Base-by-base conservation (phyloP, 306 rosid species). In the Dicorynia guianensis region DNA sequence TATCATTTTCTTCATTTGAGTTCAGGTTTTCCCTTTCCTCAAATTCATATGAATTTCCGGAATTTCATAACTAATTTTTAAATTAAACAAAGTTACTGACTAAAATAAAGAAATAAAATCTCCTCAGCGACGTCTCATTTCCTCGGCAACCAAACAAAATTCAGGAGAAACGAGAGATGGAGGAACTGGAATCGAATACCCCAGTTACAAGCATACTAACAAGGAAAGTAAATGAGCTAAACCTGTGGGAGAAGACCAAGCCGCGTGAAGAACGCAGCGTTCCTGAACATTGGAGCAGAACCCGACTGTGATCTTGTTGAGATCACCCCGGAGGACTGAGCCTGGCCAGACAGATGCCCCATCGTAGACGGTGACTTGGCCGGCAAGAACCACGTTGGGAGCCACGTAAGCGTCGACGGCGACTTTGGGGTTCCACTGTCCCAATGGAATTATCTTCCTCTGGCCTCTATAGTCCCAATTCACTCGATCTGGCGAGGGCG, bases 351-450 rank as follows among this genome's bases (percentile, higher is more conserved):
- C 96, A 40, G 99, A 93, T 75, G 99, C 93, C 3, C 94, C 98
- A 50, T 96, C 99, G 77, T 80, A 81, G 12, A 96, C 89, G 39
- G 90, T 91, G 73, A 96, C 99, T 86, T 96, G 99, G 35, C 99
- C 98, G 12, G 97, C 97, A 53, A 96, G 93, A 52, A 96, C 97
- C n/a, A 96, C 99, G 63, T 96, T 96, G 4, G 99, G 99, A 0
- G 99, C 97, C 76, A 96, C 99, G 86, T 90, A 96, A 79, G 99
- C 99, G 56, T 92, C 99, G 65, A 96, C 98, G 36, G 99, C 98
- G 4, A 96, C 59, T 74, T 88, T 96, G 4, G 99, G 99, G 50
- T 84, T 80, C 99, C 99, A 96, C 78, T 96, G 97, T 4, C 99
- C 98, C 73, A 96, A 77, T 0, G 98, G 99, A 25, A 96, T 89